Evolutionary conservation across 2,329 filamentous ascomycete species (phyloP).

Genomic region (Plectosphaerella cucumerina): DNA sequence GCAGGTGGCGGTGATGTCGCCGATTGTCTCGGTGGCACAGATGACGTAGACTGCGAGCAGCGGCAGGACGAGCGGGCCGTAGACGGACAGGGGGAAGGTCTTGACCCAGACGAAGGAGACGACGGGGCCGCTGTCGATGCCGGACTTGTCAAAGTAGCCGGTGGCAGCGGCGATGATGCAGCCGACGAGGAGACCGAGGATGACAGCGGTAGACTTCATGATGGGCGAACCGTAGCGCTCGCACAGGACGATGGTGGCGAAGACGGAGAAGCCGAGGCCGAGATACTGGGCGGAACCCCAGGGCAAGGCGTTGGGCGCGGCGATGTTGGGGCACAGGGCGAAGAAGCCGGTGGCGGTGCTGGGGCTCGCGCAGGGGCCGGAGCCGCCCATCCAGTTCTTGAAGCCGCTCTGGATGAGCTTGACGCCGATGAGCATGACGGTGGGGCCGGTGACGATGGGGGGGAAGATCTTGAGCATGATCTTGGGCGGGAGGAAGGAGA

Average conservation of each 20-base stretch:
- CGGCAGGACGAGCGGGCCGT: conserved; percentile 70
- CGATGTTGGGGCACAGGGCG: conserved; percentile 60
- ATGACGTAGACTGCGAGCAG: conserved; percentile 68
- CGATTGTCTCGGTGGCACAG: conserved; percentile 74
- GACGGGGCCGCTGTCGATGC: conserved; percentile 67
- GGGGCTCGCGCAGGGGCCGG: conserved; percentile 49
- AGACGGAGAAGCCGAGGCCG: conserved; percentile 75
- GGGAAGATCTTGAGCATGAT: conserved; percentile 71
- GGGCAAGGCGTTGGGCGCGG: conserved; percentile 65
- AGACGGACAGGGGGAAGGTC: conserved; percentile 68
- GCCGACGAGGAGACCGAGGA: conserved; percentile 68
- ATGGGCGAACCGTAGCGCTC: conserved; percentile 79
- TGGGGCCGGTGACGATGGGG: conserved; percentile 72
- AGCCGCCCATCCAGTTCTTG: conserved; percentile 74
- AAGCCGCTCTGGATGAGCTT: conserved; percentile 69
- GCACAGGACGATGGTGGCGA: conserved; percentile 73
- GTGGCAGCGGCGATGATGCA: conserved; percentile 75
- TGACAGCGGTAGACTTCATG: conserved; percentile 77
- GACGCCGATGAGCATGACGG: conserved; percentile 68
- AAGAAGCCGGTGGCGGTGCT: conserved; percentile 51
- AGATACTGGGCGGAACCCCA: conserved; percentile 80
- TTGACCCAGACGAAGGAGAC: conserved; percentile 76
- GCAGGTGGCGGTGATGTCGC: conserved; percentile 76
- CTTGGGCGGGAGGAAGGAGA: conserved; percentile 70
- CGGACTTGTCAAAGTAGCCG: conserved; percentile 72